These are phyloP conservation scores for Truncatella angustata DNA, from an alignment of 2,329 filamentous ascomycete genomes.

Conservation along the genomic window DNA sequence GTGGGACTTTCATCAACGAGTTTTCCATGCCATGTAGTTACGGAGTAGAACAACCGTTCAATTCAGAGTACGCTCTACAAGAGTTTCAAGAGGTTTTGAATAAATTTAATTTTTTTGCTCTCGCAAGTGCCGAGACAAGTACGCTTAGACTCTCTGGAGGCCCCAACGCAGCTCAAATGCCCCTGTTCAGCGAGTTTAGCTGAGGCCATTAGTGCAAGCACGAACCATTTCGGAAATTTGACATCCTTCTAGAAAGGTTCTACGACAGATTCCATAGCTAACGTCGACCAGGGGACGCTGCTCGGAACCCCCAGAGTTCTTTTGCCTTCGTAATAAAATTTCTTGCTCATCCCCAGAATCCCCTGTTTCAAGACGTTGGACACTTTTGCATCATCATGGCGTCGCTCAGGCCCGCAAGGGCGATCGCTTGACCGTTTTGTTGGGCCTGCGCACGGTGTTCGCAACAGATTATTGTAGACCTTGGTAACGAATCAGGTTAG, in stretches of 20 bases:
- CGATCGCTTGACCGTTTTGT: slow-evolving; percentile 6
- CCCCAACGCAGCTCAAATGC: neutral
- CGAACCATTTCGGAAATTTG: slow-evolving; percentile 7
- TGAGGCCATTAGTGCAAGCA: neutral
- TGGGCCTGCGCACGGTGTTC: neutral
- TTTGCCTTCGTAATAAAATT: too few relatives aligned
- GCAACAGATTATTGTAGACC: too few relatives aligned
- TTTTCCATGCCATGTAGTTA: neutral
- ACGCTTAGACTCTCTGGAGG: neutral
- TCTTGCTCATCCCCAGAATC: neutral
- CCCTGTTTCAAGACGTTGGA: slow-evolving; percentile 1
- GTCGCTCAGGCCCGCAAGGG: slow-evolving; percentile 1
- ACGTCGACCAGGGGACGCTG: slow-evolving; percentile 1
- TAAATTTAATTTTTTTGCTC: neutral
- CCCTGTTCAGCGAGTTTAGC: neutral
- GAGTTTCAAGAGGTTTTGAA: neutral
- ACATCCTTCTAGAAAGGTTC: slow-evolving; percentile 7
- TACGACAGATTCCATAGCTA: neutral
- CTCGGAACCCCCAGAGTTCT: neutral
- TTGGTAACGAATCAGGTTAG: neutral
- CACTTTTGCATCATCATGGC: neutral
- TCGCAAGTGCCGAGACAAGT: neutral
- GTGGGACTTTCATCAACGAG: neutral
- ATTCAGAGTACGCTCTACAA: neutral
- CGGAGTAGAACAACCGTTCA: neutral